Evolutionary conservation across 2,329 filamentous ascomycete genomes (phyloP), one percentile per base, ranked within the genome.

Genomic region (Bipolaris sorokiniana): DNA sequence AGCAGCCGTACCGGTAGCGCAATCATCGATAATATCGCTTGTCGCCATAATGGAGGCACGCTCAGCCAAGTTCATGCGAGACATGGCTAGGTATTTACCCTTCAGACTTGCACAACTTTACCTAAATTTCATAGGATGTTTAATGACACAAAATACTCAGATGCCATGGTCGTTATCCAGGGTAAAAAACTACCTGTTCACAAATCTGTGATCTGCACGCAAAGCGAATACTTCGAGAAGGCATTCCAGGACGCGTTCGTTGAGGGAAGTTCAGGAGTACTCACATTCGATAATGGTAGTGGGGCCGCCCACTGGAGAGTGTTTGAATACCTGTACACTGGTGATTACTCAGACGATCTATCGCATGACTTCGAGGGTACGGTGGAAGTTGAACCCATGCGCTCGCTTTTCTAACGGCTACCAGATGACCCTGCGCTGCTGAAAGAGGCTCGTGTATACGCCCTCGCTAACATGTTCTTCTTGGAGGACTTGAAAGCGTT

Each of bases 241-340:
- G 58, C 55, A 6, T 59, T 59, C 34, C 34, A 55, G 38, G 48
- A 54, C 13, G 23, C 2, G 15, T 63, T 63, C 41, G 50, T 45
- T 48, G 49, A 63, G 50, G 61, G 58, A 20, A 57, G 33, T 22
- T 51, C 40, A 53, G 37, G 42, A 10, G 42, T 49, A 5, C 20
- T 63, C 37, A 50, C 22, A 47, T 61, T 56, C 46, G 20, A 56
- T 2, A 23, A 61, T 10, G 54, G 36, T 46, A 58, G 54, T 47
- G 54, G 46, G 11, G 48, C 48, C 15, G 54, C 55, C 31, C 31
- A 63, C 41, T 61, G 49, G 54, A 63, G 61, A 42, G 55, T 61
- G 5, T 61, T 61, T 54, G 55, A 64, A 41, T 59, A 64, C 51
- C 42, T 63, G 34, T 63, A 63, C 38, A 60, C 54, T 45, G 54